Conservation (phyloP, 768 basidiomycete genomes). For the Cystoderma amianthinum region DNA sequence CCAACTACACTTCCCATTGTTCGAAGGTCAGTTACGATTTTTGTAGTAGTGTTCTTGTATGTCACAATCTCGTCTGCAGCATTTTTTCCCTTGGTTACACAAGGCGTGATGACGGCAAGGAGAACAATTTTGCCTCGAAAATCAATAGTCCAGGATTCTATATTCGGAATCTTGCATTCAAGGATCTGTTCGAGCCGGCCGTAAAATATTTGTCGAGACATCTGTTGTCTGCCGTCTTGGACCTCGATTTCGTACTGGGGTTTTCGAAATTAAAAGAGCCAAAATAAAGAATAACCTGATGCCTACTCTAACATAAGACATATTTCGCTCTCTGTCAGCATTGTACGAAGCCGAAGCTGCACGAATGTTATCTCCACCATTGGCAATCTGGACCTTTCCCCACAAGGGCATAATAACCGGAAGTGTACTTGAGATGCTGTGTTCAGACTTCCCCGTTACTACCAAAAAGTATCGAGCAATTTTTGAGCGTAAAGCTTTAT, state of each 20-base stretch:
- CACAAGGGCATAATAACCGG: conserved; percentile 12
- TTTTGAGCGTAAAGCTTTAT: conserved; percentile 2
- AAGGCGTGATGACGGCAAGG: neutral
- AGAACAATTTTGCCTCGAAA: neutral
- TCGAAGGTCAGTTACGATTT: neutral
- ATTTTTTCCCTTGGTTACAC: neutral
- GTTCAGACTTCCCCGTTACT: conserved; percentile 3
- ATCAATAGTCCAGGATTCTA: neutral
- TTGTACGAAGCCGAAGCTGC: neutral
- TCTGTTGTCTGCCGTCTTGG: neutral
- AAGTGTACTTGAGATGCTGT: conserved; percentile 4
- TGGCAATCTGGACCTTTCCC: conserved; percentile 16
- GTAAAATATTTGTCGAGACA: neutral
- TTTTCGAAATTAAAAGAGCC: neutral
- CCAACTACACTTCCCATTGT: neutral
- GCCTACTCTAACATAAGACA: neutral
- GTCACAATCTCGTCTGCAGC: neutral
- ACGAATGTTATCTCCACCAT: conserved; percentile 17
- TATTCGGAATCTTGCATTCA: neutral
- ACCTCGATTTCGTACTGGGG: neutral
- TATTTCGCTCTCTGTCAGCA: neutral
- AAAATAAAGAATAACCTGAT: neutral
- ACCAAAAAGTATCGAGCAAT: conserved; percentile 12
- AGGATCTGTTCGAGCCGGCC: neutral
- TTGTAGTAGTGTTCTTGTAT: neutral